phyloP scores from a whole-genome alignment of 2,329 filamentous ascomycete species.

The Colletotrichum godetiae region DNA sequence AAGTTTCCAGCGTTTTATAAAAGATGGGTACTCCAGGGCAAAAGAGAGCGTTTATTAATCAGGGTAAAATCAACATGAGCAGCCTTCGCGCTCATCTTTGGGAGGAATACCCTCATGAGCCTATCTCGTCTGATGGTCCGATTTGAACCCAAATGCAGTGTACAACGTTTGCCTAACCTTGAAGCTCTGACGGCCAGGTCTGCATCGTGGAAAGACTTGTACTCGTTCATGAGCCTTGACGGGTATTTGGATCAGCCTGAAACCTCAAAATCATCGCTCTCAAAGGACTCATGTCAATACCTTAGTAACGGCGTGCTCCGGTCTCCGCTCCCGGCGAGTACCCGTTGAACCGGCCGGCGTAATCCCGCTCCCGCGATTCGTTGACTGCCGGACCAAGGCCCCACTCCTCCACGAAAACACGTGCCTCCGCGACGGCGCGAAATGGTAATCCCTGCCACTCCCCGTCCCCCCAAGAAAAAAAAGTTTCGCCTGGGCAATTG shows the following conservation, averaged over 20 bases:
- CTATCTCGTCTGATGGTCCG: not conserved
- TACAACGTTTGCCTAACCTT: not conserved
- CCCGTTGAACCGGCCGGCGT: constrained; percentile 9
- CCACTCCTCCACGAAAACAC: constrained; percentile 34
- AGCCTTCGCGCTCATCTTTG: not conserved
- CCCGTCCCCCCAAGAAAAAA: constrained; percentile 30
- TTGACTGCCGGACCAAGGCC: not conserved
- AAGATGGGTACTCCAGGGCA: not conserved
- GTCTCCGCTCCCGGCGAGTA: not conserved
- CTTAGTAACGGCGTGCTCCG: not conserved
- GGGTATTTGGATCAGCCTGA: not conserved
- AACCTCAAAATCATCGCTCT: too few relatives aligned
- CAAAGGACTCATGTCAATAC: too few relatives aligned
- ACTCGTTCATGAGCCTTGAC: not conserved
- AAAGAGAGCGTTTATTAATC: not conserved
- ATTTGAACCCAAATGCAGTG: not conserved
- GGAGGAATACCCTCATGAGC: not conserved
- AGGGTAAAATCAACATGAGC: not conserved
- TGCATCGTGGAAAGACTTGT: not conserved
- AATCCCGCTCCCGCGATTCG: constrained; percentile 23
- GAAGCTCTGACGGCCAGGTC: not conserved
- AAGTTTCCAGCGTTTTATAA: not conserved
- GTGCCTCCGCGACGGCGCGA: constrained; percentile 35
- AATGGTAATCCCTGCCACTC: constrained; percentile 21
- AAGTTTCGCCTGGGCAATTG: constrained; percentile 39